These are phyloP conservation scores for Proliferodiscus dingleyae DNA, from an alignment of 2,329 filamentous ascomycete species.

Conservation along the genomic window DNA sequence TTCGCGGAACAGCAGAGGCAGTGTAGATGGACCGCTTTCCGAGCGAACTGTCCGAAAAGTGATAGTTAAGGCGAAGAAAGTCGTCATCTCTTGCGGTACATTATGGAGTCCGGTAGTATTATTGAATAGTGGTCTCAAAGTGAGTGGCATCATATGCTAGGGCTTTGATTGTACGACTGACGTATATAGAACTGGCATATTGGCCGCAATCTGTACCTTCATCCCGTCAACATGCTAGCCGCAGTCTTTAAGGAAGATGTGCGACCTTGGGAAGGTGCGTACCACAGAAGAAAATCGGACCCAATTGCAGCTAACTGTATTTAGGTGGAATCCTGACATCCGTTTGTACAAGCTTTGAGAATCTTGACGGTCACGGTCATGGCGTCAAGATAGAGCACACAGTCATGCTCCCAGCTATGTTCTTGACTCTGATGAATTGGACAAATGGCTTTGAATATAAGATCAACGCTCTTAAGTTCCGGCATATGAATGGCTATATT, in stretches of 20 bases:
- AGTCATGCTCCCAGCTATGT: slow-evolving; percentile 65
- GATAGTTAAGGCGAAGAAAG: slow-evolving; percentile 70
- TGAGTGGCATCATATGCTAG: slow-evolving; percentile 24
- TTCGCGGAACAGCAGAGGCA: slow-evolving; percentile 60
- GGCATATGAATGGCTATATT: slow-evolving; percentile 68
- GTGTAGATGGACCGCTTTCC: slow-evolving; percentile 46
- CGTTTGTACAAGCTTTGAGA: slow-evolving; percentile 71
- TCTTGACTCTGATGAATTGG: slow-evolving; percentile 63
- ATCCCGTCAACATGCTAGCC: slow-evolving; percentile 59
- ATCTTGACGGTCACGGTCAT: slow-evolving; percentile 75
- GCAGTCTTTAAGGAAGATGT: slow-evolving; percentile 67
- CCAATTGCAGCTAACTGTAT: slow-evolving; percentile 4
- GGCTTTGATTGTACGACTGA: slow-evolving; percentile 5
- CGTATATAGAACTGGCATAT: slow-evolving; percentile 62
- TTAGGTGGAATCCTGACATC: slow-evolving; percentile 67
- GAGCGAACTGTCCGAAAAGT: slow-evolving; percentile 54
- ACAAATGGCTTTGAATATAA: slow-evolving; percentile 66
- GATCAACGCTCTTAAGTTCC: slow-evolving; percentile 61
- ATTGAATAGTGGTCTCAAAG: slow-evolving; percentile 69
- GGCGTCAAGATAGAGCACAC: slow-evolving; percentile 76
- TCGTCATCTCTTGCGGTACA: slow-evolving; percentile 73
- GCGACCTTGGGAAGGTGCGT: slow-evolving; percentile 56
- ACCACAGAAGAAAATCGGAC: neutral
- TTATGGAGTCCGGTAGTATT: slow-evolving; percentile 74
- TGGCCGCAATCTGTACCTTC: slow-evolving; percentile 75